Percentiles rank a stretch among this genome's conserved stretches.
Evolutionary conservation across 106 monocot species (phyloP).

Genomic region (Dendrobium nobile): DNA sequence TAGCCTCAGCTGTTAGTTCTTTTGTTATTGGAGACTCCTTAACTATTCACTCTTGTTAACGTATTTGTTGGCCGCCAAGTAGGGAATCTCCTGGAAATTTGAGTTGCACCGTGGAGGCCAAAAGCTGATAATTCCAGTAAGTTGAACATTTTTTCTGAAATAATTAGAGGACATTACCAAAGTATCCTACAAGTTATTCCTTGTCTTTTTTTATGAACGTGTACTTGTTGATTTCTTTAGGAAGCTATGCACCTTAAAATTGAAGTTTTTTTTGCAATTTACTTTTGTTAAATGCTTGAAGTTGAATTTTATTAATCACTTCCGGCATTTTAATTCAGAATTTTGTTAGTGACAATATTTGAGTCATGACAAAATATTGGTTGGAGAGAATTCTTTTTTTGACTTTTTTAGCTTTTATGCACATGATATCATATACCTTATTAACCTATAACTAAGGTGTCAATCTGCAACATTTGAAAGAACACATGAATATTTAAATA

Average conservation of each 20-base stretch:
- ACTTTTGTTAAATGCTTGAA: not conserved
- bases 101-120: slow-evolving; percentile 88
- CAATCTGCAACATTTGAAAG: no score
- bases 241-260: not conserved
- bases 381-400: no score
- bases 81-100: slow-evolving; percentile 92
- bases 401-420: no score
- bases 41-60: not conserved
- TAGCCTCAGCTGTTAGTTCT: not conserved
- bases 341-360: not conserved
- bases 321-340: not conserved
- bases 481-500: no score
- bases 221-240: slow-evolving; percentile 6
- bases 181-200: not conserved
- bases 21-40: not conserved
- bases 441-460: no score
- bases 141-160: slow-evolving; percentile 11
- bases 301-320: not conserved
- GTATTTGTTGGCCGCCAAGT: not conserved
- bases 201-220: not conserved
- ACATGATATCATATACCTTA: no score
- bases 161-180: not conserved
- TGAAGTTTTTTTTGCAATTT: not conserved
- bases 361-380: no score
- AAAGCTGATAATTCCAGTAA: slow-evolving; percentile 86